Conservation (phyloP, 2,329 filamentous ascomycete species). For the Ceratocystis harringtonii region DNA sequence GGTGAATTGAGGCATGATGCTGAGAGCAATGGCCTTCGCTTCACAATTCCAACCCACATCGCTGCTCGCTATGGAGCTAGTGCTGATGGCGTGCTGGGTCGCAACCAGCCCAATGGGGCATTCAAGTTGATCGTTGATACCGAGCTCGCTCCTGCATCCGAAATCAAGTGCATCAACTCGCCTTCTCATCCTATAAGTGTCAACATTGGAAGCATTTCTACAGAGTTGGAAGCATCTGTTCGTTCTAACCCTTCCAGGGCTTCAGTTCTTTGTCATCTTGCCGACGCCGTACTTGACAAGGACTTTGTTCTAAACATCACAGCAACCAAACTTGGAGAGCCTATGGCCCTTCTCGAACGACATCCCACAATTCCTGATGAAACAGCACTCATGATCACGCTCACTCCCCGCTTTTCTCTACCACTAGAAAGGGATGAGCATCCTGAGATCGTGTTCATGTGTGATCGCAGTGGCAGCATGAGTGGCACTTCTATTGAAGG, state of each 20-base stretch:
- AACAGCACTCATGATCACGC: conserved; percentile 52
- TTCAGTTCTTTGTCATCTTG: conserved; percentile 35
- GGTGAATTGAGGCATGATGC: conserved; percentile 59
- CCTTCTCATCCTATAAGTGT: conserved; percentile 54
- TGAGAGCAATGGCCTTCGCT: conserved; percentile 50
- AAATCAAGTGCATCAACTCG: conserved; percentile 48
- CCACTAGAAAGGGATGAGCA: conserved; percentile 25
- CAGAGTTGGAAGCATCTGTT: background rate
- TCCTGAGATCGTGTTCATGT: conserved; percentile 56
- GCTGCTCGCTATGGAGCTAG: conserved; percentile 47
- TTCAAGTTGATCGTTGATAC: conserved; percentile 25
- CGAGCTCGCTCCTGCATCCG: conserved; percentile 36
- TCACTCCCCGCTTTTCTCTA: conserved; percentile 55
- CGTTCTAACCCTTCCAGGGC: conserved; percentile 21
- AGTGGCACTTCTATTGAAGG: conserved; percentile 33
- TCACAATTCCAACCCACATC: conserved; percentile 52
- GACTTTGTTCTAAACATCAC: conserved; percentile 55
- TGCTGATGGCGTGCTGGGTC: background rate
- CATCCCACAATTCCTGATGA: conserved; percentile 47
- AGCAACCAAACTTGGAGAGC: conserved; percentile 43
- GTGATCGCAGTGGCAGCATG: conserved; percentile 59
- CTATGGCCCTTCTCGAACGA: conserved; percentile 49
- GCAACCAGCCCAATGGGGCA: conserved; percentile 8
- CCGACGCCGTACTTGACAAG: conserved; percentile 45
- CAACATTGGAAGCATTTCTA: conserved; percentile 43